These are phyloP conservation scores for Trichoderma pleuroti DNA, from an alignment of 2,329 filamentous ascomycete genomes.

Conservation along the genomic window DNA sequence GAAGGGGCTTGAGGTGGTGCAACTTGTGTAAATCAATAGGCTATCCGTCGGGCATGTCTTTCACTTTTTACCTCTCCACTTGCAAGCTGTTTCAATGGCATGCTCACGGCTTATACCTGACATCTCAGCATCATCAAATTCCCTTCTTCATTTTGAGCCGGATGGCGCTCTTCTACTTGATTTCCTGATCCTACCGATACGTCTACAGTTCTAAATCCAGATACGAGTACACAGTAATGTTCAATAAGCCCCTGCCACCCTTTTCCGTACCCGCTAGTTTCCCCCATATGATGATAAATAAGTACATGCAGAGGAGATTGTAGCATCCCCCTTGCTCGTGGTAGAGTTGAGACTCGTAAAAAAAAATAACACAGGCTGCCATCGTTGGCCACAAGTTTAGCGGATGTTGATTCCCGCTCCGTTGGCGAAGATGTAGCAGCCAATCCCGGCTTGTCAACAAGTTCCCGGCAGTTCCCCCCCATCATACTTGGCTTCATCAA, in stretches of 20 bases:
- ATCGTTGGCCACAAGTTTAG: neutral
- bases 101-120: neutral
- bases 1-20: neutral
- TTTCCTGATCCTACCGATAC: slow-evolving; percentile 6
- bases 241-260: neutral
- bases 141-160: neutral
- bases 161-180: neutral
- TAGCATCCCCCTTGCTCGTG: slow-evolving; percentile 3
- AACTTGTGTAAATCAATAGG: neutral
- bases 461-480: slow-evolving; percentile 15
- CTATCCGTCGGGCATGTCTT: neutral
- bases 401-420: neutral
- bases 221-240: slow-evolving; percentile 14
- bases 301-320: slow-evolving; percentile 17
- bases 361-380: slow-evolving; percentile 2
- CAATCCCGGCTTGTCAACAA: slow-evolving; percentile 14
- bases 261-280: neutral
- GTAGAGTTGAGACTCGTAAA: slow-evolving; percentile 23
- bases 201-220: slow-evolving; percentile 20
- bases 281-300: slow-evolving; percentile 13
- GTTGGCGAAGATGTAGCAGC: neutral
- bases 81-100: neutral
- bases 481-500: neutral
- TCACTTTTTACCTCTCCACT: neutral
- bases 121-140: neutral